phyloP scores from a whole-genome alignment of 148 eudicot species.

The Euryodendron excelsum region DNA sequence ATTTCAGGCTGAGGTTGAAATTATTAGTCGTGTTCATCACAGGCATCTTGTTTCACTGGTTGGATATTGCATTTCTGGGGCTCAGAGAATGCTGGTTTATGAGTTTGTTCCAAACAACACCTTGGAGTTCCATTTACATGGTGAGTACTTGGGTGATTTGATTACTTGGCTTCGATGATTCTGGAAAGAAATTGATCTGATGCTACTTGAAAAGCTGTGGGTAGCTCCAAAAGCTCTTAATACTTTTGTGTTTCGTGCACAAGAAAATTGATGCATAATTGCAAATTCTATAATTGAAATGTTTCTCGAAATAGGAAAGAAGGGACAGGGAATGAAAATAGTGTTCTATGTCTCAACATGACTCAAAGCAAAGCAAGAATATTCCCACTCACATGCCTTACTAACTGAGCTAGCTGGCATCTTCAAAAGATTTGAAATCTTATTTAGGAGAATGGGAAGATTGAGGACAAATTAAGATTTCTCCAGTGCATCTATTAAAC shows the following conservation, averaged over 20 bases:
- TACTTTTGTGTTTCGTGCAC: not conserved
- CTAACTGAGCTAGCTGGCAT: not conserved
- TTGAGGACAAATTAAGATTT: not conserved
- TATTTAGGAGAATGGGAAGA: not conserved
- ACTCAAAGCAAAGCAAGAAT: not conserved
- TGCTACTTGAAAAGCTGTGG: not conserved
- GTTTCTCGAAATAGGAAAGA: too few relatives aligned
- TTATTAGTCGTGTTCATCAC: conserved; percentile 72
- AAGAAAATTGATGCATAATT: not conserved
- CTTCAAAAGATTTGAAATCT: not conserved
- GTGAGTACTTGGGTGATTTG: conserved; percentile 30
- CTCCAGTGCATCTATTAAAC: too few relatives aligned
- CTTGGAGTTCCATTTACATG: conserved; percentile 78
- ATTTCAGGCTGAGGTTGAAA: conserved; percentile 87
- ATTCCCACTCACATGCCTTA: not conserved
- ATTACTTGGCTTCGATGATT: not conserved
- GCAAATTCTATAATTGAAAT: too few relatives aligned
- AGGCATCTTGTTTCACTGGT: conserved; percentile 73
- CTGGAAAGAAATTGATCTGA: not conserved
- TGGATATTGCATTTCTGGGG: conserved; percentile 72
- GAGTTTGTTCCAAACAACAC: conserved; percentile 76
- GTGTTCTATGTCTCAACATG: too few relatives aligned
- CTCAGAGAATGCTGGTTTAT: conserved; percentile 64
- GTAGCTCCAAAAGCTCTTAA: too few relatives aligned
- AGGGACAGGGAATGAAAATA: too few relatives aligned